Conservation (phyloP, 164 flowering plant species). For the Umbellularia californica region DNA sequence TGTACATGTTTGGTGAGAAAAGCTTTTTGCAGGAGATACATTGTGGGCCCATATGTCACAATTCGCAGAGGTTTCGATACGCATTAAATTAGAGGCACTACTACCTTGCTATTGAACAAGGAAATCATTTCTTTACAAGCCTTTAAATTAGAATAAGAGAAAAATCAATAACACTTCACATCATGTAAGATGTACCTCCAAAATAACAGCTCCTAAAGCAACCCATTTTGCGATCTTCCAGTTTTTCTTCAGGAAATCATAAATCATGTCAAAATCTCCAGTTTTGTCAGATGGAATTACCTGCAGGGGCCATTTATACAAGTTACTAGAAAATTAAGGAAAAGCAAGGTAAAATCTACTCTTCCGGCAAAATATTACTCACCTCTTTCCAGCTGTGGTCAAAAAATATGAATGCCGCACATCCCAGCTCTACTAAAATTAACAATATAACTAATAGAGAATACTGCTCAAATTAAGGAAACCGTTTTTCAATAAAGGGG, state of each 20-base stretch:
- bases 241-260: slow-evolving; percentile 61
- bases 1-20: no score
- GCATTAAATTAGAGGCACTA: no score
- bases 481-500: slow-evolving; percentile 10
- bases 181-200: slow-evolving; percentile 50
- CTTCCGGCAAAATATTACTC: slow-evolving; percentile 15
- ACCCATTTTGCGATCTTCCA: slow-evolving; percentile 88
- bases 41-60: no score
- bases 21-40: no score
- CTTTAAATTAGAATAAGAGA: no score
- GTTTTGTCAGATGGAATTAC: slow-evolving; percentile 73
- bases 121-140: no score
- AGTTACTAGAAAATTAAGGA: slow-evolving; percentile 4
- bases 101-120: no score
- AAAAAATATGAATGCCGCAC: slow-evolving; percentile 86
- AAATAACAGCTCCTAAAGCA: slow-evolving; percentile 75
- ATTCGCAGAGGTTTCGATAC: no score
- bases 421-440: slow-evolving; percentile 75
- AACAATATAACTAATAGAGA: slow-evolving; percentile 59
- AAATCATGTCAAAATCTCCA: slow-evolving; percentile 77
- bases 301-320: slow-evolving; percentile 28
- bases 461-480: slow-evolving; percentile 65
- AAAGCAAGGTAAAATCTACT: background rate
- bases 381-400: slow-evolving; percentile 85
- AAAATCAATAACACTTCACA: background rate